Conservation (phyloP, 352 stramenopile genomes). For the Albugo laibachii region DNA sequence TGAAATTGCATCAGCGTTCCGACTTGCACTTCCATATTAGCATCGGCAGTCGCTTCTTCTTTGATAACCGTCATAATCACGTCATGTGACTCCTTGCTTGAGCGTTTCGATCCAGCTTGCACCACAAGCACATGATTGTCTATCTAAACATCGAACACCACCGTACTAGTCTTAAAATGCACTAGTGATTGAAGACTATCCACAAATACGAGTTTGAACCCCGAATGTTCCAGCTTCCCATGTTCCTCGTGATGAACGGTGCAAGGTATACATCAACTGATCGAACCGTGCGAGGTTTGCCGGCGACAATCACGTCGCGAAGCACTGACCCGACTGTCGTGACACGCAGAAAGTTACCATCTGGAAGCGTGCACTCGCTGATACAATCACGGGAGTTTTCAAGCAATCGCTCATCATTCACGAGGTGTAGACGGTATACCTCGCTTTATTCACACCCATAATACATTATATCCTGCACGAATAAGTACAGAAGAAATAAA, state of each 20-base stretch:
- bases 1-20: background rate
- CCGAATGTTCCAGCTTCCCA: background rate
- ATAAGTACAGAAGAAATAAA: too few species aligned
- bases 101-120: background rate
- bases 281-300: background rate
- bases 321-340: background rate
- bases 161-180: background rate
- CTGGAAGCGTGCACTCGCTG: background rate
- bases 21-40: background rate
- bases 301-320: background rate
- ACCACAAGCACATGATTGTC: background rate
- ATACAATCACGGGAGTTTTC: background rate
- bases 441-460: too few species aligned
- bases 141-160: background rate
- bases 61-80: background rate
- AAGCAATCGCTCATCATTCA: background rate
- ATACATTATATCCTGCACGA: too few species aligned
- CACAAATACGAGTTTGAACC: background rate
- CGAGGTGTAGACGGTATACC: background rate
- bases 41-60: background rate
- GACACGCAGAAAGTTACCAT: background rate
- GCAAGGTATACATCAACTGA: background rate
- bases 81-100: background rate
- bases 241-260: background rate
- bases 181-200: background rate